These are phyloP conservation scores for Russula olivacea DNA, from an alignment of 768 basidiomycete genomes.

Conservation along the genomic window DNA sequence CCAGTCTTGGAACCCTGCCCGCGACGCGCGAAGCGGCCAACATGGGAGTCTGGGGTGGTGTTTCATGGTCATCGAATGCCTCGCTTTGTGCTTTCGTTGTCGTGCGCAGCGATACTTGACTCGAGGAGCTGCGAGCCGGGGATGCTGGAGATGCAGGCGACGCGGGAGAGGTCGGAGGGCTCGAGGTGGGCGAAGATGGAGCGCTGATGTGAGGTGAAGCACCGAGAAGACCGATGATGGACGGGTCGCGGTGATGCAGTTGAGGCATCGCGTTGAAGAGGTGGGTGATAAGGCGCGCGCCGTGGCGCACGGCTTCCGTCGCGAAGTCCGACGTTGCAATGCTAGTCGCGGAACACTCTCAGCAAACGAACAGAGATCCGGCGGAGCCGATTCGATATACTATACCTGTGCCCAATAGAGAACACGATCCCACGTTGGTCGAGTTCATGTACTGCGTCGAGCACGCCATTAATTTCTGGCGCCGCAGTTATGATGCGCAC, in stretches of 20 bases:
- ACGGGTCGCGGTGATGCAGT: slow-evolving; percentile 84
- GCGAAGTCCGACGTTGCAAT: slow-evolving; percentile 71
- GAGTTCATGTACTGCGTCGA: slow-evolving; percentile 58
- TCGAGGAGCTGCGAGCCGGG: slow-evolving; percentile 1
- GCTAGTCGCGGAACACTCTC: slow-evolving; percentile 35
- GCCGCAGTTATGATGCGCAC: slow-evolving; percentile 82
- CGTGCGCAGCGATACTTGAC: slow-evolving; percentile 16
- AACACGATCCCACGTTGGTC: slow-evolving; percentile 62
- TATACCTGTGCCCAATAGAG: slow-evolving; percentile 84
- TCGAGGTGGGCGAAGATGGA: slow-evolving; percentile 33
- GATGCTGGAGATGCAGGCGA: slow-evolving; percentile 23
- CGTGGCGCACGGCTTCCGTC: slow-evolving; percentile 59
- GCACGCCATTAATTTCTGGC: slow-evolving; percentile 80
- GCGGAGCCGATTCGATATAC: slow-evolving; percentile 12
- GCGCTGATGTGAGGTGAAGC: slow-evolving; percentile 59
- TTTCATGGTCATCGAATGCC: slow-evolving; percentile 54
- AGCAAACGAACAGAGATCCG: background rate
- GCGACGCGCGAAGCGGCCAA: slow-evolving; percentile 23
- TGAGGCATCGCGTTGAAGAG: slow-evolving; percentile 93
- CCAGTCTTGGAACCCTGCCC: slow-evolving; percentile 11
- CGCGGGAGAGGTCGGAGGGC: slow-evolving; percentile 25
- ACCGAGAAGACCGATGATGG: slow-evolving; percentile 83
- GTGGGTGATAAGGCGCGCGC: slow-evolving; percentile 85
- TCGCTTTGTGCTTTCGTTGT: slow-evolving; percentile 34
- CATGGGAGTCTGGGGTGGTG: slow-evolving; percentile 49